Evolutionary conservation across 148 eudicot species (phyloP), one percentile per base, ranked within the genome.

Genomic region (Rhododendron simsii): DNA sequence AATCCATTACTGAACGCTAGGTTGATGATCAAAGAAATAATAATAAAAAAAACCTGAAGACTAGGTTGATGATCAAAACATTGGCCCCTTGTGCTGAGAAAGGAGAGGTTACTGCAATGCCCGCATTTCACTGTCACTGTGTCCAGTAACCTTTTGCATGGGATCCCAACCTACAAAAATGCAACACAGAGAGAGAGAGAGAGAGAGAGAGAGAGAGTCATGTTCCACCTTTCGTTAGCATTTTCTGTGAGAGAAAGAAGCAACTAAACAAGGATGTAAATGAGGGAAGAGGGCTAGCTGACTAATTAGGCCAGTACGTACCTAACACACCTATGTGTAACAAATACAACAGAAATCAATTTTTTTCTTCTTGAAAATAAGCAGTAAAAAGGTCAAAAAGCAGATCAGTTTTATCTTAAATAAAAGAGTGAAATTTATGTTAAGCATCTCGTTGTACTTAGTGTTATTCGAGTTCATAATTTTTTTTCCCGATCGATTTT

Each of bases 101-200:
- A 95, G 13, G 99, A 97, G 81, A 97, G 91, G 88, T 95, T 95
- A 63, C 98, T 93, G 87, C 99, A 97, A 81, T 97, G 99, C 21
- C 99, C 99, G 78, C 99, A 97, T 88, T 95, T 97, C 85, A 97
- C 99, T 59, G 98, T 97, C 90, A 97, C 96, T 2, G 99, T 97
- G 67, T 97, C 99, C 90, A 95, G 23, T 90, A 97, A 84, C 93
- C 98, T 90, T 91, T 90, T 95, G 91, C 90, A 93, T 83, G 99
- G 99, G 45, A 97, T 94, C 90, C 91, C 99, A 79, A 96, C 98
- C 99, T 95, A 82, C 74, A 86, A 14, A 44, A 45, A 76, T n/a
- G 10, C 71, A 63, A 41, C 45, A 41, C 45, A 41, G 26, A 71
- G 30, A 63, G 51, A 50, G 59, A 69, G 73, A 80, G 80, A 81